Evolutionary conservation across 352 stramenopile genomes (phyloP).

Genomic region (Globisporangium polare): DNA sequence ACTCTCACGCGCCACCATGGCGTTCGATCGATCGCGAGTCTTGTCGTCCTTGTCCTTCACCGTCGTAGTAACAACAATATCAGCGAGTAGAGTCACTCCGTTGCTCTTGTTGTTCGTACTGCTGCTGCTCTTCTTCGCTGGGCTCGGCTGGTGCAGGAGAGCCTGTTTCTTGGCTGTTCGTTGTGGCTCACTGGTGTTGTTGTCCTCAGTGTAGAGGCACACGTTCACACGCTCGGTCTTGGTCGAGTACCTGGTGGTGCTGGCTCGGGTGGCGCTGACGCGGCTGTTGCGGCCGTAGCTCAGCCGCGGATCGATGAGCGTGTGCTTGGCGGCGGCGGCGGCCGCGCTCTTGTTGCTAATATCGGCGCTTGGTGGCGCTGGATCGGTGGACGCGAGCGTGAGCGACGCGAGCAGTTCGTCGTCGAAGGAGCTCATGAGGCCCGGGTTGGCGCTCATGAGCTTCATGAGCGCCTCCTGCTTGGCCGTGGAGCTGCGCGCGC

Average conservation of each 20-base stretch:
- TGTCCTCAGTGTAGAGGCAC: conserved; percentile 21
- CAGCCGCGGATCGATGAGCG: conserved; percentile 15
- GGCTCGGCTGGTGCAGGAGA: background rate
- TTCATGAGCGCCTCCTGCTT: conserved; percentile 46
- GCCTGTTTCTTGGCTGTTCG: conserved; percentile 1
- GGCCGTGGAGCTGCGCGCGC: conserved; percentile 19
- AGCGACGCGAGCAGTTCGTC: conserved; percentile 34
- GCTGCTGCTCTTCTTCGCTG: background rate
- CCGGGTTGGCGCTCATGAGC: conserved; percentile 42
- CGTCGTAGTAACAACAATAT: conserved; percentile 7
- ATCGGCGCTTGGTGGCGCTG: background rate
- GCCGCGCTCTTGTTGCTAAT: background rate
- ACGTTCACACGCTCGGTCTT: conserved; percentile 2
- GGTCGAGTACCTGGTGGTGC: background rate
- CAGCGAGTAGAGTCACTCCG: conserved; percentile 10
- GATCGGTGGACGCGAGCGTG: conserved; percentile 23
- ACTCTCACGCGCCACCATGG: conserved; percentile 7
- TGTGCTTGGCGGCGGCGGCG: conserved; percentile 3
- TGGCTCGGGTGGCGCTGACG: background rate
- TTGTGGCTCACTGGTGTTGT: conserved; percentile 13
- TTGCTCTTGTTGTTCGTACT: conserved; percentile 15
- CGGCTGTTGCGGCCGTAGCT: conserved; percentile 4
- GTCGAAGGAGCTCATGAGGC: conserved; percentile 35
- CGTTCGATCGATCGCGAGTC: conserved; percentile 8
- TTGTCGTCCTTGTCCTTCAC: conserved; percentile 16